A percentile compares a stretch with the other conserved stretches of the same genome.
Evolutionary conservation across 1,139 yeast species (phyloP).

Genomic region (Scheffersomyces insectosa): DNA sequence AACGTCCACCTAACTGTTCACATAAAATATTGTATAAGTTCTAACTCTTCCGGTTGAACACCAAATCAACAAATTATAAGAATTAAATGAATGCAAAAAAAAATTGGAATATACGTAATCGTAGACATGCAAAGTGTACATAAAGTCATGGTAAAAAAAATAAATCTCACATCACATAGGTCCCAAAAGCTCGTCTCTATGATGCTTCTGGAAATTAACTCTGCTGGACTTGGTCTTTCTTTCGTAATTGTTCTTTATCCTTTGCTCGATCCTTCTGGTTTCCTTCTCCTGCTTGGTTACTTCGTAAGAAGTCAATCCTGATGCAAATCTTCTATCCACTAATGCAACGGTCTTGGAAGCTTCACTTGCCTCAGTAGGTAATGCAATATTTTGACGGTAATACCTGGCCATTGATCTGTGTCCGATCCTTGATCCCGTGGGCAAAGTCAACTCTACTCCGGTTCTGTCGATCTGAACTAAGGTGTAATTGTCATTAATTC

Average conservation of each 20-base stretch:
- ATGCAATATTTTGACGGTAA: constrained; percentile 39
- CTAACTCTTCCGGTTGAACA: no score
- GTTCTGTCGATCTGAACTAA: constrained; percentile 37
- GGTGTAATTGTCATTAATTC: constrained; percentile 28
- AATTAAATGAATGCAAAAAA: no score
- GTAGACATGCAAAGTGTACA: no score
- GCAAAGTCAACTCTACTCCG: constrained; percentile 45
- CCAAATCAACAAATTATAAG: no score
- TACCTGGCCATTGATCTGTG: constrained; percentile 49
- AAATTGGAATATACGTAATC: no score
- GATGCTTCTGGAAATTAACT: constrained; percentile 39
- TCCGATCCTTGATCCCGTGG: constrained; percentile 51
- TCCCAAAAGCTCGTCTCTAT: constrained; percentile 40
- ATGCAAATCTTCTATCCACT: constrained; percentile 42
- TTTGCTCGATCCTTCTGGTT: constrained; percentile 25
- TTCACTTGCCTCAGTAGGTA: constrained; percentile 27
- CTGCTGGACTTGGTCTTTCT: constrained; percentile 29
- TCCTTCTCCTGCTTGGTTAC: constrained; percentile 39
- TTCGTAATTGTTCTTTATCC: constrained; percentile 23
- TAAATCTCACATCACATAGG: constrained; percentile 2
- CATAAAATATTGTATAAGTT: no score
- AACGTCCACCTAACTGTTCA: no score
- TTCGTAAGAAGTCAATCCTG: constrained; percentile 35
- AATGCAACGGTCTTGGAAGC: constrained; percentile 37
- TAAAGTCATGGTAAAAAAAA: no score